Evolutionary conservation across 2,329 filamentous ascomycete genomes (phyloP).

Genomic region (Incumbomyces delicatus): DNA sequence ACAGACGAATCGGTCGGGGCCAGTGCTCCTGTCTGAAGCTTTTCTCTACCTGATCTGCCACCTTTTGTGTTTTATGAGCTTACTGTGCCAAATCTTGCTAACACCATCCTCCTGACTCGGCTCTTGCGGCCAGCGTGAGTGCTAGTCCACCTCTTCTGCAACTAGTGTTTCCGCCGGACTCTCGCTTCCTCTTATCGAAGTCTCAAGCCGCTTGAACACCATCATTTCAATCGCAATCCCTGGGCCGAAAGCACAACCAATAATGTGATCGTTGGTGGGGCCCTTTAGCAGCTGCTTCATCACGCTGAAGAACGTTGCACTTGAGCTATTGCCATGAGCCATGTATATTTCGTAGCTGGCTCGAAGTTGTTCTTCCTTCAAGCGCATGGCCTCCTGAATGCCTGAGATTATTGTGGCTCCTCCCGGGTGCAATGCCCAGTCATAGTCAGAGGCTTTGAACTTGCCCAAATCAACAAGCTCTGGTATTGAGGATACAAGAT

Average conservation of each 20-base stretch:
- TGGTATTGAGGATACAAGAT: slow-evolving; percentile 42
- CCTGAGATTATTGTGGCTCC: slow-evolving; percentile 57
- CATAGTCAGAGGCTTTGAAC: slow-evolving; percentile 48
- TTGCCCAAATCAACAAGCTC: slow-evolving; percentile 27
- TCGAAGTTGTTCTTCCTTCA: slow-evolving; percentile 55
- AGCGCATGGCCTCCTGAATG: slow-evolving; percentile 48
- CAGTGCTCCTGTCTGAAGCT: slow-evolving; percentile 14
- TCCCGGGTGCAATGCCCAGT: slow-evolving; percentile 66
- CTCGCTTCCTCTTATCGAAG: slow-evolving; percentile 10
- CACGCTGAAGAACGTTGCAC: slow-evolving; percentile 58
- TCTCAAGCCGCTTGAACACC: slow-evolving; percentile 38
- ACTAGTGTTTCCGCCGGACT: slow-evolving; percentile 19
- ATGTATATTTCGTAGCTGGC: slow-evolving; percentile 63
- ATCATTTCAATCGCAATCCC: slow-evolving; percentile 61
- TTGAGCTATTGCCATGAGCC: slow-evolving; percentile 58
- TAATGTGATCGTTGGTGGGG: slow-evolving; percentile 46
- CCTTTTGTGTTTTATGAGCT: slow-evolving; percentile 9
- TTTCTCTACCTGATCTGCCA: slow-evolving; percentile 19
- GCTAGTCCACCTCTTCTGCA: slow-evolving; percentile 19
- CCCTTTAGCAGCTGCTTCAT: slow-evolving; percentile 48
- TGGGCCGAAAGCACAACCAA: slow-evolving; percentile 61
- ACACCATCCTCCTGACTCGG: background rate
- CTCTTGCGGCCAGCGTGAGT: background rate
- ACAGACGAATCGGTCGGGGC: slow-evolving; percentile 8
- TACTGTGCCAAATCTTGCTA: background rate